Base-by-base conservation (phyloP, 2,329 filamentous ascomycete genomes). In the Aspergillus ibericus region DNA sequence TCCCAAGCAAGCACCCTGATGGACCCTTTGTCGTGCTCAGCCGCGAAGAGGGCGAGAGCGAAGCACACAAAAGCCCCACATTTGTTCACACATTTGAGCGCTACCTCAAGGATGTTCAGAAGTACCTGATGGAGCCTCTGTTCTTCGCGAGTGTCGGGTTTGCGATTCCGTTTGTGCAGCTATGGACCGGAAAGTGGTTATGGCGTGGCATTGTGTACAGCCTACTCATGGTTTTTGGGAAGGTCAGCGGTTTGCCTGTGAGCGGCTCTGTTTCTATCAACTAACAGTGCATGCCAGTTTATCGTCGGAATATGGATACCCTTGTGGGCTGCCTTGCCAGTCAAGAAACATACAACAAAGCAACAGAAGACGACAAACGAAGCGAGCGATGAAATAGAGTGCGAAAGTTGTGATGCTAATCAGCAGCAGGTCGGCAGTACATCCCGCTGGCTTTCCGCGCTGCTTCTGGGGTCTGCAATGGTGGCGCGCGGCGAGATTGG, bases 1-100 rank as follows among this genome's bases (percentile, higher is more conserved):
- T 78, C 7, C 71, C 75, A 2, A 74, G 69, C 61, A 75, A 72
- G 52, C 70, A 72, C 8, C 68, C 73, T 1, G 69, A 72, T 13
- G 70, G 68, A 1, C 75, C 75, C 0, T 77, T 76, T 56, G 69
- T 75, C 1, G 69, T 73, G 8, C 65, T 70, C 61, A 71, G 63
- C 18, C 70, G 70, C 0, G 70, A 75, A 42, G 61, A 74, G n/a
- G 73, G 71, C 2, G 74, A 76, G 58, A 53, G 62, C 2, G 66
- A 72, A 16, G 62, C 49, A 1, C 58, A 71, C n/a, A 75, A 75
- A 56, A 72, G 69, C 5, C 76, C 75, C 3, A 75, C 69, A 0
- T 78, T 78, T 49, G 64, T 72, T 0, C 73, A 77, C 53, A 76
- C 75, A 0, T 78, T 77, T 55, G 74, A 77, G 54, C 59, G 61